These are phyloP conservation scores for Heterotrichella gracilis DNA, from an alignment of 352 stramenopile species.

Conservation along the genomic window DNA sequence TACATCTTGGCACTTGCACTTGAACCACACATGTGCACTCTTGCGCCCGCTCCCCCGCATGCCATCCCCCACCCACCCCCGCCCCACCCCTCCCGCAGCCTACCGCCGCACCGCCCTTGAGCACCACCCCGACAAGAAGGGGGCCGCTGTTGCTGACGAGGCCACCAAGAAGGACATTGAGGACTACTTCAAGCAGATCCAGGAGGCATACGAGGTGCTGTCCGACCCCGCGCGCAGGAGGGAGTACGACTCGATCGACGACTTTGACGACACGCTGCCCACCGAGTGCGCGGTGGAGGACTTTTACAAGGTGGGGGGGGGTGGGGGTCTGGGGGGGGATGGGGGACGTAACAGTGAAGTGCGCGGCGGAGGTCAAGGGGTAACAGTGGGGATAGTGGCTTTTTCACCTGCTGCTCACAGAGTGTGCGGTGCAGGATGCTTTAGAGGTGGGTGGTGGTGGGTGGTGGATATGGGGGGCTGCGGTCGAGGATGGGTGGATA, in stretches of 20 bases:
- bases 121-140: slow-evolving; percentile 43
- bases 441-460: too few species aligned
- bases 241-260: slow-evolving; percentile 32
- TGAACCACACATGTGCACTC: slow-evolving; percentile 37
- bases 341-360: too few species aligned
- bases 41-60: slow-evolving; percentile 27
- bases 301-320: too few species aligned
- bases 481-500: neutral
- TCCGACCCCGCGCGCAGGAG: slow-evolving; percentile 25
- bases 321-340: too few species aligned
- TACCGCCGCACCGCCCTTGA: slow-evolving; percentile 36
- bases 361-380: too few species aligned
- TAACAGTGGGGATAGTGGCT: too few species aligned
- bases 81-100: too few species aligned
- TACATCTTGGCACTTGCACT: slow-evolving; percentile 34
- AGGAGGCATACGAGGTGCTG: slow-evolving; percentile 36
- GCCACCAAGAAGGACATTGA: slow-evolving; percentile 27
- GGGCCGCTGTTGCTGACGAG: slow-evolving; percentile 21
- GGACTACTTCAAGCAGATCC: slow-evolving; percentile 36
- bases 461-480: too few species aligned
- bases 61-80: too few species aligned
- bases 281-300: slow-evolving; percentile 22
- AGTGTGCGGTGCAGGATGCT: too few species aligned
- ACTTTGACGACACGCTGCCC: slow-evolving; percentile 40
- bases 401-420: too few species aligned